Base-by-base conservation (phyloP, 805 yeast genomes). In the Spathaspora boniae region DNA sequence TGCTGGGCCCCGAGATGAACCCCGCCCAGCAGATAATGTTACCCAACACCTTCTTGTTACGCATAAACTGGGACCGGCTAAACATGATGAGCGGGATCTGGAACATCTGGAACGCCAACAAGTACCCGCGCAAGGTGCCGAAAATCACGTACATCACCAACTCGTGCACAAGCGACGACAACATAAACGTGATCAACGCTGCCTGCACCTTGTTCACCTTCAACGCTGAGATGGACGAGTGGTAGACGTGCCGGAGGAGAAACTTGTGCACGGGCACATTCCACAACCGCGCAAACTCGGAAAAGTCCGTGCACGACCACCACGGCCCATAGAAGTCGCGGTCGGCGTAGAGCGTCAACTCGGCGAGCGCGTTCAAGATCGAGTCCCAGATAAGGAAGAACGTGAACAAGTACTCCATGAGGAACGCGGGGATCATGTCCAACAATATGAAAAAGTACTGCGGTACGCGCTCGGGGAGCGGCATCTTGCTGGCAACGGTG, bases 281-380 rank as follows among this genome's bases (percentile, higher is more conserved):
- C 98, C 99, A 94, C 43, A 84, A 79, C 45, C 97, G 71, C 8
- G 96, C 82, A 57, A 86, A 93, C 54, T 89, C 89, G 38, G 85
- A 85, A 96, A 97, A 93, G 27, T 86, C 83, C 14, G 82, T 78
- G 42, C 94, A 85, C 48, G 89, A 86, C 98, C 99, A 93, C 98
- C 98, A 94, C 29, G 87, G 85, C 3, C 95, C 91, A 54, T 94
- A 93, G 58, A 93, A 93, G 46, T 84, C 84, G 33, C 98, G 76
- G 56, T 93, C 97, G 4, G 86, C 96, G 61, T 81, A 94, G 34
- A 72, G 53, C 11, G 95, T 81, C 25, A 91, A 65, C 56, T 93
- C 98, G 0, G 96, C 98, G 48, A 94, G 74, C 16, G 84, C 82
- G 53, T 89, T 91, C 48, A 89, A 66, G 33, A 91, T 91, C 5